phyloP scores from a whole-genome alignment of 495 filamentous ascomycete genomes.

The Trichoderma orchidacearum region DNA sequence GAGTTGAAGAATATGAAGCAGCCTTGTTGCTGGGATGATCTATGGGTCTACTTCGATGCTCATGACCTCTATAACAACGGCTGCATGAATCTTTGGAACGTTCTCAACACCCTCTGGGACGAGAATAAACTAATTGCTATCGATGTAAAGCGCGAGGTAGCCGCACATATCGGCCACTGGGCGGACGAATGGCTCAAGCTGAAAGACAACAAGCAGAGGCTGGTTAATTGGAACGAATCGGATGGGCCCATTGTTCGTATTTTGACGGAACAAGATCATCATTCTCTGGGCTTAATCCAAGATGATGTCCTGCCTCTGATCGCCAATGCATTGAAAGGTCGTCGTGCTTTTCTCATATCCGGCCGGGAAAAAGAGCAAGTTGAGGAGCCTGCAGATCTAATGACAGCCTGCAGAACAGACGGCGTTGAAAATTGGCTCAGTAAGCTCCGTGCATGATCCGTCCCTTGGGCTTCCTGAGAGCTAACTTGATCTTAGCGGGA shows the following conservation, averaged over 20 bases:
- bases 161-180: slow-evolving; percentile 8
- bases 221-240: slow-evolving; percentile 10
- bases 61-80: slow-evolving; percentile 33
- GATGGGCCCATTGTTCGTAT: slow-evolving; percentile 11
- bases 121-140: slow-evolving; percentile 13
- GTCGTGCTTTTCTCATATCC: background rate
- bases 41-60: slow-evolving; percentile 40
- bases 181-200: slow-evolving; percentile 9
- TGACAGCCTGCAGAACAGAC: background rate
- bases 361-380: background rate
- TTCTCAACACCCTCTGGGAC: slow-evolving; percentile 15
- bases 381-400: background rate
- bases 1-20: slow-evolving; percentile 14
- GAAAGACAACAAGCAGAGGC: slow-evolving; percentile 6
- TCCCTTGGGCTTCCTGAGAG: background rate
- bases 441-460: background rate
- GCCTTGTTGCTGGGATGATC: slow-evolving; percentile 12
- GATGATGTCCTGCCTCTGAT: background rate
- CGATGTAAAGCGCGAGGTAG: background rate
- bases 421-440: background rate
- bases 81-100: slow-evolving; percentile 27
- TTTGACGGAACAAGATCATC: slow-evolving; percentile 4
- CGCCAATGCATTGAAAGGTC: background rate
- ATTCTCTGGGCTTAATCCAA: background rate
- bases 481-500: background rate